These are phyloP conservation scores for Penicillium sp. DNA, from an alignment of 2,329 filamentous ascomycete species.

Conservation along the genomic window DNA sequence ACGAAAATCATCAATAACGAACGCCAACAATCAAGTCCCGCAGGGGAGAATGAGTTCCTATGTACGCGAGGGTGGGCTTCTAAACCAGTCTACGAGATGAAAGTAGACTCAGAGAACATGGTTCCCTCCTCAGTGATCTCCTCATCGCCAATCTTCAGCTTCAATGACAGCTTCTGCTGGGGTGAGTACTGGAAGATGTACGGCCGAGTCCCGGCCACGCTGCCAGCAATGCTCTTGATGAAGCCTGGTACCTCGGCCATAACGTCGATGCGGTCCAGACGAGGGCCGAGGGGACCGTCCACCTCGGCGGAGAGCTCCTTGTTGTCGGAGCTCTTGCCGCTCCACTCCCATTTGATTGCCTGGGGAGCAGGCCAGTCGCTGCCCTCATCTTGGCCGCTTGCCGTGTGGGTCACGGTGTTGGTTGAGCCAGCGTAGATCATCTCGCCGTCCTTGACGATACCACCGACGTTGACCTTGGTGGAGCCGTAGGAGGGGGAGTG, in stretches of 20 bases:
- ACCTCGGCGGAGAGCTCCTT: conserved; percentile 67
- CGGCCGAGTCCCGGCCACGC: conserved; percentile 84
- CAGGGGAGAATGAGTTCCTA: conserved; percentile 24
- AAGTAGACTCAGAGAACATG: conserved; percentile 89
- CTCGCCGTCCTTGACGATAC: conserved; percentile 74
- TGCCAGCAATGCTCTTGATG: conserved; percentile 87
- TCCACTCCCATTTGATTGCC: conserved; percentile 71
- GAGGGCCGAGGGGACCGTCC: conserved; percentile 64
- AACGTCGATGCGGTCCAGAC: conserved; percentile 81
- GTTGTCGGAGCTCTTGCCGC: conserved; percentile 70
- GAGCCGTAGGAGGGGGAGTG: conserved; percentile 88
- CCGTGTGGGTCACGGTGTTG: conserved; percentile 65
- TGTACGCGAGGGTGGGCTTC: conserved; percentile 27
- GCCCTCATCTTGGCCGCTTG: conserved; percentile 66
- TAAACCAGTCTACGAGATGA: conserved; percentile 65
- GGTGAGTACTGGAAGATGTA: conserved; percentile 95
- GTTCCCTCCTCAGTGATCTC: conserved; percentile 73
- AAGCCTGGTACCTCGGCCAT: conserved; percentile 96
- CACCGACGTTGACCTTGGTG: conserved; percentile 77
- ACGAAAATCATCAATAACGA: conserved; percentile 25
- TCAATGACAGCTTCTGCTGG: conserved; percentile 63
- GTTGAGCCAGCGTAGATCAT: conserved; percentile 68
- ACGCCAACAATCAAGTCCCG: conserved; percentile 26
- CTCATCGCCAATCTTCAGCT: conserved; percentile 78
- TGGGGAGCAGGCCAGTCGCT: conserved; percentile 88